Base-by-base conservation (phyloP, 2,329 filamentous ascomycete genomes). In the Colletotrichum neosansevieriae region DNA sequence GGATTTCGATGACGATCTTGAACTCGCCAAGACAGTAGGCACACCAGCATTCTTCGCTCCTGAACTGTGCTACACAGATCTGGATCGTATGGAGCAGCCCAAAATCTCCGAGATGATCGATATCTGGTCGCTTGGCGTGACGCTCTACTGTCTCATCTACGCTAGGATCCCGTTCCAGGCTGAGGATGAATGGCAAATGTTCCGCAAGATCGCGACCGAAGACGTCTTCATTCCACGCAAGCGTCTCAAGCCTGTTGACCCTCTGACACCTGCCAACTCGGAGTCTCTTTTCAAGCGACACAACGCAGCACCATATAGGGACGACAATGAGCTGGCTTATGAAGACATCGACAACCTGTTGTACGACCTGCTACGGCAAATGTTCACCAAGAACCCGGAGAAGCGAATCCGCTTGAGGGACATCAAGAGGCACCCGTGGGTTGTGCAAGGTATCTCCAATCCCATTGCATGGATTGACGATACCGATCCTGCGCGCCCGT, bases 31-130 rank as follows among this genome's bases (percentile, higher is more conserved):
- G 84, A 98, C 96, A 2, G 96, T 98, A 6, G 96, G 96, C 59
- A 99, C 96, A 0, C 96, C 96, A 6, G 96, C 95, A 1, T 99
- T 99, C 80, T 99, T 98, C 76, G 96, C 96, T 1, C 96, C 96
- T 4, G 96, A 99, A 78, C 86, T 99, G 42, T 99, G 96, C 81
- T 96, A 94, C 77, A 97, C 93, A 2, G 94, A 96, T 70, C 80
- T 90, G 24, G 90, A 89, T 70, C 85, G 80, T 73, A 67, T 68
- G 49, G 89, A 86, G 75, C 92, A 87, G 74, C 94, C 86, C 72
- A 95, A 86, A 81, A 90, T 99, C 45, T 97, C 94, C 4, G 93
- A 94, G 74, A 93, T 97, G 74, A 97, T 99, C 73, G 96, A 99
- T 76, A 91, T 99, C 15, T 99, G 96, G 96, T 97, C 96, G 11